phyloP scores from a whole-genome alignment of 371 early-diverging fungal genomes.

The Rhizomucor miehei region DNA sequence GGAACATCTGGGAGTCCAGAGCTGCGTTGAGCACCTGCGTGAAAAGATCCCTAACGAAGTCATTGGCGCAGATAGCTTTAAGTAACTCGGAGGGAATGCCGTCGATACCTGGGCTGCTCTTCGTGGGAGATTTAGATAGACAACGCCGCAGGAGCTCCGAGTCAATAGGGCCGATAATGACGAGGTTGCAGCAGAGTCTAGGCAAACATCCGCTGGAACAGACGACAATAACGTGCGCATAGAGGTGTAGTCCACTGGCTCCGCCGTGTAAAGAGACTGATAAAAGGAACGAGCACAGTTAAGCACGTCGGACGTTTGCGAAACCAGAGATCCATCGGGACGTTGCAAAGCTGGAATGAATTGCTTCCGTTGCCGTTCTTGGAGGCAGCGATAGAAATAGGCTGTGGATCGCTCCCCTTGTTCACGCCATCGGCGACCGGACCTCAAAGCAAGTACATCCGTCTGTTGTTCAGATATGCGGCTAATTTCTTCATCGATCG shows the following conservation, averaged over 20 bases:
- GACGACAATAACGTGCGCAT: neutral
- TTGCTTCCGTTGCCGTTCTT: slow-evolving; percentile 7
- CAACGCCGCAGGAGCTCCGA: too few relatives aligned
- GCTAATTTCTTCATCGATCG: too few relatives aligned
- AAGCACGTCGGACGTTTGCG: neutral
- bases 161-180: too few relatives aligned
- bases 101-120: slow-evolving; percentile 10
- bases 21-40: neutral
- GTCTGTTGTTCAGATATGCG: neutral
- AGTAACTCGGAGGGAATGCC: slow-evolving; percentile 11
- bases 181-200: neutral
- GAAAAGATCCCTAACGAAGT: neutral
- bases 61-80: neutral
- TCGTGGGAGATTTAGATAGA: neutral
- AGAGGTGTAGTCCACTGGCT: neutral
- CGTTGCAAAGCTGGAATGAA: slow-evolving; percentile 8
- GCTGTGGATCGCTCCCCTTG: slow-evolving; percentile 24
- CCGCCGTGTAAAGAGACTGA: neutral
- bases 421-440: slow-evolving; percentile 13
- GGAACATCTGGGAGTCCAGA: neutral
- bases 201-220: neutral
- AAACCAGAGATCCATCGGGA: neutral
- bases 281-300: slow-evolving; percentile 1
- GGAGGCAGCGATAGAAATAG: slow-evolving; percentile 22
- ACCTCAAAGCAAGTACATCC: neutral